Evolutionary conservation across 176 grass and related monocot species (phyloP).

Genomic region (Otatea glauca): DNA sequence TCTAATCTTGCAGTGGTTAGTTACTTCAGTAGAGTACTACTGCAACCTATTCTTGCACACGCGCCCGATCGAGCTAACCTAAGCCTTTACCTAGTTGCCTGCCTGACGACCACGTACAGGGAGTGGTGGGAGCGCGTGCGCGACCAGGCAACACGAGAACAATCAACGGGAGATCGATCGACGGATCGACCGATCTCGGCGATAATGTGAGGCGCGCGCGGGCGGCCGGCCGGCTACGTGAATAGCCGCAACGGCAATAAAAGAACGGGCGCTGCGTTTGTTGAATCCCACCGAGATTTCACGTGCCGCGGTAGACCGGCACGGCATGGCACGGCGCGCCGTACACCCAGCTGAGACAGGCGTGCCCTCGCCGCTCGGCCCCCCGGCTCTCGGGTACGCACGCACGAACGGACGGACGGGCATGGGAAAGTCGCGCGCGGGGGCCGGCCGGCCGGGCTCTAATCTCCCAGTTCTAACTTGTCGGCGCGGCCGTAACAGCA

Average conservation of each 20-base stretch:
- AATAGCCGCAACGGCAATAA: not conserved
- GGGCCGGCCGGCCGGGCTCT: not conserved
- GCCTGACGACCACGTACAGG: not conserved
- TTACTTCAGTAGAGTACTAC: not conserved
- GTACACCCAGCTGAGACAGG: not conserved
- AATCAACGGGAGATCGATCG: not conserved
- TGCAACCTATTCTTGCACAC: not conserved
- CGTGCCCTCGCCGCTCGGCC: not conserved
- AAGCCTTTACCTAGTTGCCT: not conserved
- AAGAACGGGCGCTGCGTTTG: not conserved
- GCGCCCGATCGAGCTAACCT: not conserved
- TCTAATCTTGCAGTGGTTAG: constrained; percentile 16
- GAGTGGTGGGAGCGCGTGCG: not conserved
- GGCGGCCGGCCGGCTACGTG: not conserved
- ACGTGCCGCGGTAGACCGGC: constrained; percentile 5
- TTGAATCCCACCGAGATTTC: constrained; percentile 3
- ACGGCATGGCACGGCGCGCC: not conserved
- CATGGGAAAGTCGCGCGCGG: not conserved
- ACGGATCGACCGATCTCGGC: not conserved
- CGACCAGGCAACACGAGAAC: not conserved
- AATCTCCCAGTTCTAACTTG: constrained; percentile 21
- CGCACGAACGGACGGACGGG: not conserved
- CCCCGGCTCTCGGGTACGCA: not conserved
- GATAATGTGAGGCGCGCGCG: not conserved
- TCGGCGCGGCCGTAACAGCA: constrained; percentile 38